phyloP scores from a whole-genome alignment of 805 yeast species.

The Candida boidinii region DNA sequence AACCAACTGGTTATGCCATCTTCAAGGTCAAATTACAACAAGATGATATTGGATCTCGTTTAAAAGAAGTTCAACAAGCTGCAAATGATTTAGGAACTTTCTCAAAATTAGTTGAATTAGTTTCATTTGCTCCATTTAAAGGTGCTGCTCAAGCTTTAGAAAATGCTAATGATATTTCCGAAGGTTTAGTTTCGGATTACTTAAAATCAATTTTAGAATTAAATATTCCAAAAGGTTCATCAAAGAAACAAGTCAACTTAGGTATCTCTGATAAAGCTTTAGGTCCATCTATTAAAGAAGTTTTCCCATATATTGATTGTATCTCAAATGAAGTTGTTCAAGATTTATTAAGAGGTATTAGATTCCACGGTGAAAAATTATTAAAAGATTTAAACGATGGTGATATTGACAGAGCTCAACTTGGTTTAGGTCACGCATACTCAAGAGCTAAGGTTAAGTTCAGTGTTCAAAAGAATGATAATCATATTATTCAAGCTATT shows the following conservation, averaged over 20 bases:
- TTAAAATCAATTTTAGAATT: slow-evolving; percentile 83
- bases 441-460: slow-evolving; percentile 99
- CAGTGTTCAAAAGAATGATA: slow-evolving; percentile 96
- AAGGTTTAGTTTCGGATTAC: slow-evolving; percentile 91
- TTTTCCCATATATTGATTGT: slow-evolving; percentile 83
- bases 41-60: slow-evolving; percentile 86
- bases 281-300: slow-evolving; percentile 94
- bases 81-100: slow-evolving; percentile 77
- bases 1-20: slow-evolving; percentile 96
- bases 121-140: slow-evolving; percentile 95
- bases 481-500: slow-evolving; percentile 98
- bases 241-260: slow-evolving; percentile 59
- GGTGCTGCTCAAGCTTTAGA: slow-evolving; percentile 99
- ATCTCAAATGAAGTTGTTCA: slow-evolving; percentile 86
- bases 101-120: slow-evolving; percentile 87
- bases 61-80: slow-evolving; percentile 91
- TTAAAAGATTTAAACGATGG: slow-evolving; percentile 89
- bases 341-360: slow-evolving; percentile 90
- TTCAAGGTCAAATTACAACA: slow-evolving; percentile 91
- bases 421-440: slow-evolving; percentile 98
- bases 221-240: slow-evolving; percentile 75
- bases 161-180: slow-evolving; percentile 95
- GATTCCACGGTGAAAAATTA: slow-evolving; percentile 82
- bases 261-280: slow-evolving; percentile 93
- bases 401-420: slow-evolving; percentile 95